These are phyloP conservation scores for Blastobotrys muscicola DNA, from an alignment of 805 yeast species.

Conservation along the genomic window DNA sequence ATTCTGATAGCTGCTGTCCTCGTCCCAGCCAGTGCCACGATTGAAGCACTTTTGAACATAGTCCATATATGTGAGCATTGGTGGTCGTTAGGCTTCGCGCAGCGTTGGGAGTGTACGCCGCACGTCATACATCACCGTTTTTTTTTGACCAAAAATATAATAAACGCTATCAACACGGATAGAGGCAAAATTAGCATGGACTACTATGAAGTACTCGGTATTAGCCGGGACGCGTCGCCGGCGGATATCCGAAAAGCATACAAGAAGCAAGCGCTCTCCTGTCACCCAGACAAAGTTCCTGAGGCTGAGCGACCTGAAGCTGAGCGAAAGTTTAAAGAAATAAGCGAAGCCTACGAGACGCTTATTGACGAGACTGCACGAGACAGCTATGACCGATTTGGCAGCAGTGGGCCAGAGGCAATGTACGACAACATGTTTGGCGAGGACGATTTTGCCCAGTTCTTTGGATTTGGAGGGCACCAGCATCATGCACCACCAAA, in stretches of 20 bases:
- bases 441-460: conserved; percentile 56
- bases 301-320: conserved; percentile 60
- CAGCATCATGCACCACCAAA: conserved; percentile 5
- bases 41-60: conserved; percentile 67
- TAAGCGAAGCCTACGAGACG: conserved; percentile 78
- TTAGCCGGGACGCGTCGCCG: conserved; percentile 53
- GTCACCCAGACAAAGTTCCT: conserved; percentile 84
- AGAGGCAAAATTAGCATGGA: conserved; percentile 14
- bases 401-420: conserved; percentile 30
- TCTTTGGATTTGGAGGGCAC: conserved; percentile 39
- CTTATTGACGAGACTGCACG: conserved; percentile 49
- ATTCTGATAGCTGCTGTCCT: conserved; percentile 66
- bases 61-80: conserved; percentile 81
- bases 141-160: too few species aligned
- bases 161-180: too few species aligned
- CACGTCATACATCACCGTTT: too few species aligned
- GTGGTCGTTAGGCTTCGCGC: not conserved
- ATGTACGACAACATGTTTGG: conserved; percentile 36
- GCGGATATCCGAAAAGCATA: conserved; percentile 77
- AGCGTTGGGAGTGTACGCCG: not conserved
- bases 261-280: conserved; percentile 67
- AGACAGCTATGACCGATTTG: conserved; percentile 29
- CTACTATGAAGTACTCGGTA: conserved; percentile 60
- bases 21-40: conserved; percentile 64
- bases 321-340: conserved; percentile 72